Conservation (phyloP, 192 early-diverging fungal genomes). For the Phycomyces nitens region DNA sequence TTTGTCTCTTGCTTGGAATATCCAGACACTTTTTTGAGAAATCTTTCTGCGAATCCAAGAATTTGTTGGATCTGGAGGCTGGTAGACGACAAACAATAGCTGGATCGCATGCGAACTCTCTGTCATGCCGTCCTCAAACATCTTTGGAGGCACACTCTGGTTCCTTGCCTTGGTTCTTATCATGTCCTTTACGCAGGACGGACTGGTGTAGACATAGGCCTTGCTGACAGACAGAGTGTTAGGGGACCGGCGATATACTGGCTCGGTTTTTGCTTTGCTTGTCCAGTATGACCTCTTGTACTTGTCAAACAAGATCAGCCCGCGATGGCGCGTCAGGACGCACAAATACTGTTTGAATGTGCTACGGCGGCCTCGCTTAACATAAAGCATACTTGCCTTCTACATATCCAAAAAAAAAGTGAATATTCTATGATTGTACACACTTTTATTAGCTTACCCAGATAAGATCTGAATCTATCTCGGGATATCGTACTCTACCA, state of each 20-base stretch:
- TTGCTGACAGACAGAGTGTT: not conserved
- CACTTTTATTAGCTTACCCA: no score
- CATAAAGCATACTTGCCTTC: conserved; percentile 2
- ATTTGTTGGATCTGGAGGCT: conserved; percentile 3
- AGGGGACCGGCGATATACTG: not conserved
- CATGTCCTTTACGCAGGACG: not conserved
- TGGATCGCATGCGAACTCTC: not conserved
- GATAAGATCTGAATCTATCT: no score
- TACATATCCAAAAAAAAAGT: not conserved
- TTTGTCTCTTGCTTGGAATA: conserved; percentile 10
- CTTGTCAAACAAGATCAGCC: conserved; percentile 4
- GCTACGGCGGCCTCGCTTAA: not conserved
- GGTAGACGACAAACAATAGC: conserved; percentile 9
- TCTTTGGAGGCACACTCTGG: not conserved
- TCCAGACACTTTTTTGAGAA: conserved; percentile 4
- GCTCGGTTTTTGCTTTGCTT: not conserved
- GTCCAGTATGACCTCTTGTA: not conserved
- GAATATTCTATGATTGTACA: no score
- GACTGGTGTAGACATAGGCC: conserved; percentile 3
- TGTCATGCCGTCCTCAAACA: not conserved
- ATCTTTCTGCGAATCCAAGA: not conserved
- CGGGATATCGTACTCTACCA: no score
- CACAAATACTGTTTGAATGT: not conserved
- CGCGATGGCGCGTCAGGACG: not conserved
- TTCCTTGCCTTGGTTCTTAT: not conserved